Percentiles rank a stretch among this genome's conserved stretches.
phyloP scores from a whole-genome alignment of 352 stramenopile species.

The Phytophthora rubi region DNA sequence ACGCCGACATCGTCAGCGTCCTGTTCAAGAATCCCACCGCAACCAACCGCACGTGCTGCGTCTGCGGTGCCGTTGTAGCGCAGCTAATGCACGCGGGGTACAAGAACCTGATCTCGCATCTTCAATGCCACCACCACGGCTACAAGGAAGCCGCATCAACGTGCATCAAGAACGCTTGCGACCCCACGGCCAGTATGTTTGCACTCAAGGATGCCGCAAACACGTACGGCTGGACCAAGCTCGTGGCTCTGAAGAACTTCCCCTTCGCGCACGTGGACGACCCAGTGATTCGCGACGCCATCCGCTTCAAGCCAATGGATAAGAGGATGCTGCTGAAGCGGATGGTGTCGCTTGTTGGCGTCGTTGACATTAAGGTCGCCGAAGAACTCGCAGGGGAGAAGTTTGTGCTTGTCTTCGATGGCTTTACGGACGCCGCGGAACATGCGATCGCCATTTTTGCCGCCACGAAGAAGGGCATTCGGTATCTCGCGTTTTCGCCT shows the following conservation, averaged over 20 bases:
- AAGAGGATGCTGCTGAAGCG: conserved; percentile 1
- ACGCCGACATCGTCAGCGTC: background rate
- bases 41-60: background rate
- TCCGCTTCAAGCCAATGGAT: conserved; percentile 12
- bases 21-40: conserved; percentile 3
- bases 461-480: conserved; percentile 8
- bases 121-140: background rate
- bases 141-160: background rate
- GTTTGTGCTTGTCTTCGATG: conserved; percentile 4
- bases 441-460: conserved; percentile 13
- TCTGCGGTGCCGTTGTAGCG: background rate
- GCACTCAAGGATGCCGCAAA: conserved; percentile 1
- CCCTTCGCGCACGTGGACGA: conserved; percentile 3
- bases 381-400: conserved; percentile 1
- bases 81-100: background rate
- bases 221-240: conserved; percentile 10
- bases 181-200: background rate
- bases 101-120: conserved; percentile 6
- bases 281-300: background rate
- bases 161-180: conserved; percentile 1
- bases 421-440: background rate
- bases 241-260: background rate
- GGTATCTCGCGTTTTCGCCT: conserved; percentile 6
- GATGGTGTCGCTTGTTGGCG: background rate
- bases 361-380: background rate